Evolutionary conservation across 164 flowering plant genomes (phyloP).

Genomic region (Euptelea pleiosperma): DNA sequence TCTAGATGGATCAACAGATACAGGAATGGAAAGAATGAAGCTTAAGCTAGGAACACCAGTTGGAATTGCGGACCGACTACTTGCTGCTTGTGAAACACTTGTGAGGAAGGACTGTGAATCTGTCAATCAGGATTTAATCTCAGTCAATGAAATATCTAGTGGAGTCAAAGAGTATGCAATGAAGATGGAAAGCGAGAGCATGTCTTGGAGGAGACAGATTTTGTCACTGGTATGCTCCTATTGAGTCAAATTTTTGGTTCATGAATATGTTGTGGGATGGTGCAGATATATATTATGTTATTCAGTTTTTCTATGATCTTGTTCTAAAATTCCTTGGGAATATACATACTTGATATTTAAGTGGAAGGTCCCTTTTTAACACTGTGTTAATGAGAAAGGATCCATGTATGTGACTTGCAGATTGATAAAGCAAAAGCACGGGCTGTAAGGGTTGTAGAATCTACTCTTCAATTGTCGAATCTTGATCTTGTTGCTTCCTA

Average conservation of each 20-base stretch:
- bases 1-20: conserved; percentile 70
- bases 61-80: conserved; percentile 69
- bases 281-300: neutral
- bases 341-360: neutral
- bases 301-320: neutral
- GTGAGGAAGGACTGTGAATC: conserved; percentile 49
- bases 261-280: neutral
- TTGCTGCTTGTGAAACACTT: conserved; percentile 57
- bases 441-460: conserved; percentile 58
- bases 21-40: conserved; percentile 81
- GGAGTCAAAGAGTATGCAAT: conserved; percentile 52
- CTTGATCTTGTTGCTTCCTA: conserved; percentile 68
- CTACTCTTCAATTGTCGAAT: conserved; percentile 79
- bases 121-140: conserved; percentile 62
- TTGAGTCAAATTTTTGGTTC: neutral
- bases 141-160: conserved; percentile 46
- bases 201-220: conserved; percentile 62
- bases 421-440: conserved; percentile 62
- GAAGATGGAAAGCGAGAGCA: conserved; percentile 74
- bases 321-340: neutral
- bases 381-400: conserved; percentile 1
- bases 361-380: neutral
- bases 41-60: conserved; percentile 93
- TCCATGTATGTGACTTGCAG: conserved; percentile 43
- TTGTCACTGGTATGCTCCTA: conserved; percentile 54